Percentiles rank a stretch among this genome's conserved stretches.
Conservation (phyloP, 139 green algal genomes). For the Deuterostichococcus epilithicus region DNA sequence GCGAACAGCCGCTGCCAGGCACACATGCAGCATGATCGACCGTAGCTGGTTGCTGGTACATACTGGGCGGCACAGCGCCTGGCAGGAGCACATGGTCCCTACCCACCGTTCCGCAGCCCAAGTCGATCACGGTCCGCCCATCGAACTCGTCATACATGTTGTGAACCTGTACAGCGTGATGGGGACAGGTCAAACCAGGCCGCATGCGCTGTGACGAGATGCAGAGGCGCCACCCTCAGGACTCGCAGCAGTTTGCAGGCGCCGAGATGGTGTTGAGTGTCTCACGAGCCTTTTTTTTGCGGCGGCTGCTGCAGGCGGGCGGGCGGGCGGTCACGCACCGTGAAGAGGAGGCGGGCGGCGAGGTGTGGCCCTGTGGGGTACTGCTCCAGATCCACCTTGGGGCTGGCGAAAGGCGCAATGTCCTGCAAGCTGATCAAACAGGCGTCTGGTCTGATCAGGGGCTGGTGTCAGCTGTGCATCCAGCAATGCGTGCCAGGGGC, state of each 20-base stretch:
- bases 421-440: slow-evolving; percentile 44
- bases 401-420: slow-evolving; percentile 61
- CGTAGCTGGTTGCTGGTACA: no score
- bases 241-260: no score
- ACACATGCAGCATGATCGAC: no score
- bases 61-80: no score
- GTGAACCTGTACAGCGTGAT: slow-evolving; percentile 49
- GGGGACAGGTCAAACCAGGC: background rate
- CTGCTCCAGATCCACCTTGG: slow-evolving; percentile 90
- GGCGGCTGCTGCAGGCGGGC: background rate
- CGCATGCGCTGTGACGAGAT: background rate
- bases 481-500: background rate
- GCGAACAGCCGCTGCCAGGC: no score
- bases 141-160: slow-evolving; percentile 72
- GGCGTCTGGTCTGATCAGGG: background rate
- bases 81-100: no score
- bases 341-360: slow-evolving; percentile 79
- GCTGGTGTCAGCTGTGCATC: background rate
- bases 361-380: slow-evolving; percentile 87
- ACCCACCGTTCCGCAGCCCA: slow-evolving; percentile 83
- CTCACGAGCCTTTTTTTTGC: no score
- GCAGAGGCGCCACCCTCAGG: background rate
- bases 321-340: slow-evolving; percentile 27
- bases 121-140: slow-evolving; percentile 71
- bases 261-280: no score